Base-by-base conservation (phyloP, 208 protist genomes). In the Crithidia fasciculata region DNA sequence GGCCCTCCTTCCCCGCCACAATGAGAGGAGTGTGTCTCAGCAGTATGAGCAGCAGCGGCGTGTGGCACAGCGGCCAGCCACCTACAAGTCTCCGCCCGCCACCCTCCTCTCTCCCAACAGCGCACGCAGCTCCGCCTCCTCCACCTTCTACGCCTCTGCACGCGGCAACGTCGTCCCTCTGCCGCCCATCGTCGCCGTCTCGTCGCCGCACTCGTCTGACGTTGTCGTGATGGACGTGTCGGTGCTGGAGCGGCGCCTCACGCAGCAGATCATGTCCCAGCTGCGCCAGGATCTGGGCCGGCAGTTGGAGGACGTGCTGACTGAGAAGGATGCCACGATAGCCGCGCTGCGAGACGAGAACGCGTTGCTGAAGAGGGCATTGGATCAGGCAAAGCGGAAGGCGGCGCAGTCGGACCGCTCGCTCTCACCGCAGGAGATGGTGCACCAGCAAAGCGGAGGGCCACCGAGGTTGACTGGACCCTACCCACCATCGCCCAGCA, bases 271-370 rank as follows among this genome's bases (percentile, higher is more conserved):
- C 40, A 83, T 89, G 67, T n/a, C 44, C 15, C 81, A 93, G 64
- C 69, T 90, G 43, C 71, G 76, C 58, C 44, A 61, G 12, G 82
- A 87, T 54, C 55, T 93, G 19, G 69, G 71, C 6, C 18, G 54
- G 8, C 69, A 84, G 40, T 72, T 92, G 18, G 71, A 80, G 71
- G 54, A 87, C n/a, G 74, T 80, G 4, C 65, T 92, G 19, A 56
- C 74, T 12, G 73, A 85, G 62, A 87, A 83, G 28, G 84, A 92
- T 36, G 41, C 56, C 0, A 49, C 77, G 19, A 86, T 93, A 43
- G 70, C 61, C 4, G 60, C 59, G 47, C 84, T 93, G 50, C 67
- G 70, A 15, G 28, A 63, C 10, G 88, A 93, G 65, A 95, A 91
- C 41, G 69, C 47, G 5, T 18, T 65, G 55, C 70, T 95, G 44